Percentiles rank a stretch among this genome's conserved stretches.
phyloP scores from a whole-genome alignment of 1,284 basidiomycete species.

The Heliocybe sulcata region DNA sequence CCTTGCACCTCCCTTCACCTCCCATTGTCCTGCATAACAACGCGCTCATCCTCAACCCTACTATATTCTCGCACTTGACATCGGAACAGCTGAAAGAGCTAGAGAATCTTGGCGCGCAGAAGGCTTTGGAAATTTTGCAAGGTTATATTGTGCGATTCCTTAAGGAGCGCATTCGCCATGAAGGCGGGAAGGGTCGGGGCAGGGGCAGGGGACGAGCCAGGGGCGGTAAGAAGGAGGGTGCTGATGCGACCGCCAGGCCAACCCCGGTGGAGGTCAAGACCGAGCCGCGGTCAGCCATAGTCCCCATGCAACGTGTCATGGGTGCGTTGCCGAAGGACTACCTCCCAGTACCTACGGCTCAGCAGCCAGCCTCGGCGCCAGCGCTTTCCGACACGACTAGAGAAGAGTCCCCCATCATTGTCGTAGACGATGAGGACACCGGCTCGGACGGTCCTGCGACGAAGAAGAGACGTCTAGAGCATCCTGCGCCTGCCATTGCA shows the following conservation, averaged over 20 bases:
- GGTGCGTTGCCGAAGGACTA: neutral
- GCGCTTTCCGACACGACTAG: neutral
- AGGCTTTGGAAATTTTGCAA: slow-evolving; percentile 78
- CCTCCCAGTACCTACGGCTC: neutral
- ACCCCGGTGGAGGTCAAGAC: neutral
- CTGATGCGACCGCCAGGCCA: neutral
- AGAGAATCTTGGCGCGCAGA: slow-evolving; percentile 76
- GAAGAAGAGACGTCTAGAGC: slow-evolving; percentile 1
- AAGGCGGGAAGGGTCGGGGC: slow-evolving; percentile 33
- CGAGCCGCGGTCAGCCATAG: neutral
- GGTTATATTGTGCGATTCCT: slow-evolving; percentile 80
- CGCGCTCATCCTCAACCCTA: slow-evolving; percentile 77
- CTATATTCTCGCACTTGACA: slow-evolving; percentile 76
- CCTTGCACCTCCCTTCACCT: slow-evolving; percentile 40
- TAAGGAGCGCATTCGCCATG: slow-evolving; percentile 64
- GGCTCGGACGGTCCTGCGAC: neutral
- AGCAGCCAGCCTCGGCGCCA: neutral
- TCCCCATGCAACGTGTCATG: neutral
- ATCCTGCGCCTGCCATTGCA: neutral
- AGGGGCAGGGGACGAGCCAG: slow-evolving; percentile 29
- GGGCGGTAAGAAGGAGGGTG: slow-evolving; percentile 29
- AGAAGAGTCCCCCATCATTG: neutral
- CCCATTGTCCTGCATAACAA: slow-evolving; percentile 84
- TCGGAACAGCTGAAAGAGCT: slow-evolving; percentile 69
- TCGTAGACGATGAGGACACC: neutral